Evolutionary conservation across 2,329 filamentous ascomycete genomes (phyloP).

Genomic region (Nemania sp.): DNA sequence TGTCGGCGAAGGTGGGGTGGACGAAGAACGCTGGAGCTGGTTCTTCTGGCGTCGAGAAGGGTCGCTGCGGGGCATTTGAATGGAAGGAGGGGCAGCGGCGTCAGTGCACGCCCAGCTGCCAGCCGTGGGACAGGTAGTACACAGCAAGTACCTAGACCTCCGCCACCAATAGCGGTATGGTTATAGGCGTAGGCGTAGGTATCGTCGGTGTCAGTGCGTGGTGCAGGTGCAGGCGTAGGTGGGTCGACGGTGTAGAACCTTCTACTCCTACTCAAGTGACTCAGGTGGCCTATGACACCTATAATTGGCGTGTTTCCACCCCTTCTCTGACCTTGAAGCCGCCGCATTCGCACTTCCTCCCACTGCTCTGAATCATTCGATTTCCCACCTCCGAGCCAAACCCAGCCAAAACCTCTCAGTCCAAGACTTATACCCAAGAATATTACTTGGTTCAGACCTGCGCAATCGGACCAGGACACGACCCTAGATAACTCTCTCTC

Average conservation of each 20-base stretch:
- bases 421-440: not conserved
- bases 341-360: slow-evolving; percentile 28
- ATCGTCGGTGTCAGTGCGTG: not conserved
- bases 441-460: slow-evolving; percentile 3
- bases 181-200: not conserved
- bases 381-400: not conserved
- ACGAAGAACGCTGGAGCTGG: slow-evolving; percentile 19
- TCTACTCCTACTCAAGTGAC: slow-evolving; percentile 44
- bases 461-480: slow-evolving; percentile 16
- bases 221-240: not conserved
- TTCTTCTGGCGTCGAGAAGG: slow-evolving; percentile 24
- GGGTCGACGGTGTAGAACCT: slow-evolving; percentile 38
- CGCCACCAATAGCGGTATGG: not conserved
- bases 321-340: slow-evolving; percentile 32
- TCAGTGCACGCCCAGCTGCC: slow-evolving; percentile 7
- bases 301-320: slow-evolving; percentile 40
- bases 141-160: not conserved
- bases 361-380: not conserved
- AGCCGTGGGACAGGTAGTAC: not conserved
- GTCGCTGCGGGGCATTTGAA: slow-evolving; percentile 24
- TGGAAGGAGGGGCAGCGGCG: slow-evolving; percentile 12
- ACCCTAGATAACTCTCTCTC: slow-evolving; percentile 1
- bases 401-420: no score
- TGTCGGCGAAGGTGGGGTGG: slow-evolving; percentile 18
- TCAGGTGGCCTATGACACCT: slow-evolving; percentile 43